Base-by-base conservation (phyloP, 176 grass and related monocot species). In the Tillandsia fasciculata region DNA sequence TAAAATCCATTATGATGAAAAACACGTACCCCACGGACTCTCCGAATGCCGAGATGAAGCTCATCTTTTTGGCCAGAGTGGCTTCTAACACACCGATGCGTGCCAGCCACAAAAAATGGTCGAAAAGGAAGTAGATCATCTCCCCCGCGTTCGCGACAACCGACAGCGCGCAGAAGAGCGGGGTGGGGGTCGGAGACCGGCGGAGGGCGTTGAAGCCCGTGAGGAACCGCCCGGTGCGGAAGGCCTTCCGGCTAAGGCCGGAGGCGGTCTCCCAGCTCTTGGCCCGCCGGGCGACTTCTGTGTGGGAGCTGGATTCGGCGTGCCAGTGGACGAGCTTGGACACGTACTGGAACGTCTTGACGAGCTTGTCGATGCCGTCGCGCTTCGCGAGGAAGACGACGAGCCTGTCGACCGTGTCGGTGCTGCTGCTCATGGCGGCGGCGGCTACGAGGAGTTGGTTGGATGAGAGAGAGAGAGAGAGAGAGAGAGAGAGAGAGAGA, bases 91-190 rank as follows among this genome's bases (percentile, higher is more conserved):
- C 70, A 11, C 94, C 94, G 12, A 73, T 74, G 59, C 94, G 82
- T 0, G 89, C 73, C 52, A 99, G 80, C 87, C 94, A 99, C 76
- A 88, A 77, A 69, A 99, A 90, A 79, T 99, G 94, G 78, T 99
- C 94, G 76, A 99, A 99, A 77, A 99, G 90, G 86, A 83, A 93
- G 83, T 99, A 99, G 50, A 99, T 82, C 94, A 99, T 99, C 84
- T 99, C 94, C 70, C 94, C 94, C 49, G 89, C 89, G 80, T 99
- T 93, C 74, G 94, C 89, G 58, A 90, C 79, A 67, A 99, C 77
- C n/a, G 81, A 79, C 42, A 99, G 82, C 51, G 67, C 53, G 23
- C 69, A 70, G 74, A 90, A 64, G 65, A 90, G 81, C 0, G 79
- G 82, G 0, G 89, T 74, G 11, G 78, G 26, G 53, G 70, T 63